Conservation (phyloP, 2,329 filamentous ascomycete genomes). For the Delphinella strobiligena region DNA sequence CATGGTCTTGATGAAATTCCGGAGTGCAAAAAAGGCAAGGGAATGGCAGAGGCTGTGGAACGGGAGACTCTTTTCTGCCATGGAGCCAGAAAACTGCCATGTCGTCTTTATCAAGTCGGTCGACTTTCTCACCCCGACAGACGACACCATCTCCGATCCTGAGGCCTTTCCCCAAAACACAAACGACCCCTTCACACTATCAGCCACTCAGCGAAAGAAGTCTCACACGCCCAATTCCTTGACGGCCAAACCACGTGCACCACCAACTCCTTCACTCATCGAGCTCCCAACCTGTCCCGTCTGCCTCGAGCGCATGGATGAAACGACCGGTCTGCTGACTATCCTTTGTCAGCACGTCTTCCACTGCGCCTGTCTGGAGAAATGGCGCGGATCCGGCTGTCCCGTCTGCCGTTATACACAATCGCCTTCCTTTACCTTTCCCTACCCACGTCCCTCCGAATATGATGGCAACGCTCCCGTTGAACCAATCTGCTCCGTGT, state of each 20-base stretch:
- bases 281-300: slow-evolving; percentile 94
- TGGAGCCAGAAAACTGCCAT: slow-evolving; percentile 92
- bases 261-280: slow-evolving; percentile 71
- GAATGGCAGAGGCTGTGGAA: slow-evolving; percentile 82
- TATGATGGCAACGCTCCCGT: slow-evolving; percentile 31
- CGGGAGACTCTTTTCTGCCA: slow-evolving; percentile 81
- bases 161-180: slow-evolving; percentile 45
- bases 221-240: slow-evolving; percentile 24
- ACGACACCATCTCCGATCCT: slow-evolving; percentile 25
- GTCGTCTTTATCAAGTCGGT: slow-evolving; percentile 91
- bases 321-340: slow-evolving; percentile 86
- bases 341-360: slow-evolving; percentile 97
- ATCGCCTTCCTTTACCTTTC: slow-evolving; percentile 33
- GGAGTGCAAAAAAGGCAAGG: slow-evolving; percentile 58
- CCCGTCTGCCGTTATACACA: slow-evolving; percentile 89
- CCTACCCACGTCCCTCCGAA: slow-evolving; percentile 21
- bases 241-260: slow-evolving; percentile 49
- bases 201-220: slow-evolving; percentile 29
- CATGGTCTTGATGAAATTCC: slow-evolving; percentile 91
- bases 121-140: slow-evolving; percentile 57
- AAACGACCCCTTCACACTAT: slow-evolving; percentile 52
- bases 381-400: slow-evolving; percentile 89
- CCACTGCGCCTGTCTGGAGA: slow-evolving; percentile 89
- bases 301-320: slow-evolving; percentile 95
- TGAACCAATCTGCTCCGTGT: slow-evolving; percentile 68